phyloP scores from a whole-genome alignment of 139 green algal genomes.

The Bryopsis sp. region DNA sequence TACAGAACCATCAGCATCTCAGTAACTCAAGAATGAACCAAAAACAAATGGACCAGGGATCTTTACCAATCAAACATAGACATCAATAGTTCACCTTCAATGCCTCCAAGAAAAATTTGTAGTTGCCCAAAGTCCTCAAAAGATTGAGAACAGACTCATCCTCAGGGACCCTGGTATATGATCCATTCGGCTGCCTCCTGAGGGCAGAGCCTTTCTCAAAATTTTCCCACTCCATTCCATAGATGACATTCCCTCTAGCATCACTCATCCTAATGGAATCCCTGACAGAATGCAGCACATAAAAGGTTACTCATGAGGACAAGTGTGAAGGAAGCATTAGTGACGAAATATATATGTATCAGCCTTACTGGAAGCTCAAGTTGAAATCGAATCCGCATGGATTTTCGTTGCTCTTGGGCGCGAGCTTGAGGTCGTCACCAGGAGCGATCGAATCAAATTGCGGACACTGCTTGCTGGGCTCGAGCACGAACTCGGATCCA shows the following conservation, averaged over 20 bases:
- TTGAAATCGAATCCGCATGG: slow-evolving; percentile 44
- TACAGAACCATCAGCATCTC: too few relatives aligned
- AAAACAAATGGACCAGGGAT: too few relatives aligned
- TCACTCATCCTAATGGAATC: background rate
- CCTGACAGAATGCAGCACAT: too few relatives aligned
- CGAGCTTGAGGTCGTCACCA: slow-evolving; percentile 18
- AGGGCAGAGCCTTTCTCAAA: background rate
- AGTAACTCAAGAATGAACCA: too few relatives aligned
- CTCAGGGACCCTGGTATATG: background rate
- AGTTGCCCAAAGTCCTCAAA: slow-evolving; percentile 31
- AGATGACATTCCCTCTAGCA: background rate
- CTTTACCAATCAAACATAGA: too few relatives aligned
- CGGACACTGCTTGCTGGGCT: background rate
- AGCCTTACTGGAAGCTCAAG: slow-evolving; percentile 24
- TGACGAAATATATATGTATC: background rate
- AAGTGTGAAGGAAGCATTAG: background rate
- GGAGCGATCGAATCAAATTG: background rate
- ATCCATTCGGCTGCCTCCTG: background rate
- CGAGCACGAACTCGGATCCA: background rate
- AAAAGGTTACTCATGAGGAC: too few relatives aligned
- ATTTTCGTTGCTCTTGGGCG: slow-evolving; percentile 25
- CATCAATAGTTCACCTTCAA: slow-evolving; percentile 44
- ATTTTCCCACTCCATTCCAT: background rate
- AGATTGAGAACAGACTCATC: slow-evolving; percentile 31
- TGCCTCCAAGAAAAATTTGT: slow-evolving; percentile 37